A percentile compares a stretch with the other conserved stretches of the same genome.
Evolutionary conservation across 768 basidiomycete genomes (phyloP).

Genomic region (Cystofilobasidium capitatum): DNA sequence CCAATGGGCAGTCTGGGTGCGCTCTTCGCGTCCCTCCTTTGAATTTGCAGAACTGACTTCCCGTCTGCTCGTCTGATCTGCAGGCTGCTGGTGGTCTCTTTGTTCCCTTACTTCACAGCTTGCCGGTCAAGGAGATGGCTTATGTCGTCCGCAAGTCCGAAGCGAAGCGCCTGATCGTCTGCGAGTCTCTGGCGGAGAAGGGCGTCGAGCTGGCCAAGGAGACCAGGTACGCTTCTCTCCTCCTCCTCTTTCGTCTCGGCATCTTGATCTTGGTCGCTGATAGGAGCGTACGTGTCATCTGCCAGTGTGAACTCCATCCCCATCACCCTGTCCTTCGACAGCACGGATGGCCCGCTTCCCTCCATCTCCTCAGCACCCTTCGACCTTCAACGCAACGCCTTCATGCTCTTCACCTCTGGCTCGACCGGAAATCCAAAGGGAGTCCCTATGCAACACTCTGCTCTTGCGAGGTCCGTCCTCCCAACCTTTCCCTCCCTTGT

Average conservation of each 20-base stretch:
- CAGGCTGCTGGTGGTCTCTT: slow-evolving; percentile 32
- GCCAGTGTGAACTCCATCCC: background rate
- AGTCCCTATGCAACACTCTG: slow-evolving; percentile 20
- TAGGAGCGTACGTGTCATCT: background rate
- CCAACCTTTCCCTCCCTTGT: background rate
- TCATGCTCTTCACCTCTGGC: slow-evolving; percentile 25
- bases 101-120: slow-evolving; percentile 32
- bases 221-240: slow-evolving; percentile 23
- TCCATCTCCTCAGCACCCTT: slow-evolving; percentile 9
- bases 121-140: slow-evolving; percentile 34
- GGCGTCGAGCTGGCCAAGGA: slow-evolving; percentile 28
- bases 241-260: background rate
- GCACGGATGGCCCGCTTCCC: slow-evolving; percentile 1
- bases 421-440: slow-evolving; percentile 23
- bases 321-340: background rate
- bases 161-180: slow-evolving; percentile 30
- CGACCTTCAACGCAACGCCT: slow-evolving; percentile 10
- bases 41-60: background rate
- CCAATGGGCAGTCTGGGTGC: slow-evolving; percentile 25
- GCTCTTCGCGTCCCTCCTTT: background rate
- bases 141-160: slow-evolving; percentile 33
- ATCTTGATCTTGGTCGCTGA: background rate
- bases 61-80: background rate
- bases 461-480: slow-evolving; percentile 2
- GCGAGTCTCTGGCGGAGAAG: slow-evolving; percentile 28